phyloP scores from a whole-genome alignment of 768 basidiomycete species.

The Rhodotorula graminis region DNA sequence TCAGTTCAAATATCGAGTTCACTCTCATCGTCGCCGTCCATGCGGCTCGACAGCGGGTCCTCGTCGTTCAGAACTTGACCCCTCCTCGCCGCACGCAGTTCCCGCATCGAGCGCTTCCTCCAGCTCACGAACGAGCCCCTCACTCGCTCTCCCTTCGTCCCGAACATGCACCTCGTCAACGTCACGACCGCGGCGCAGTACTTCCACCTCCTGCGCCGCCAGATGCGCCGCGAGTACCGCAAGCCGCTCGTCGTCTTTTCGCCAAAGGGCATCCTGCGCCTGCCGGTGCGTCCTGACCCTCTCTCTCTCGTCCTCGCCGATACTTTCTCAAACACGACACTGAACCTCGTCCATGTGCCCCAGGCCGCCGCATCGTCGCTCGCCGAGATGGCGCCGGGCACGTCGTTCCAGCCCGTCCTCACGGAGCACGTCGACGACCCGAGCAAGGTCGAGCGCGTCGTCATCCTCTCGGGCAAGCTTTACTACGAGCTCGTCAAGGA shows the following conservation, averaged over 20 bases:
- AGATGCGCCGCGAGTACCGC: slow-evolving; percentile 75
- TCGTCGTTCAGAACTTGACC: not conserved
- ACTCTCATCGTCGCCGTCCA: too few species aligned
- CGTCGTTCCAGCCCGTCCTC: slow-evolving; percentile 54
- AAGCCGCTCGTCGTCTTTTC: slow-evolving; percentile 79
- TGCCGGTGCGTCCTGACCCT: slow-evolving; percentile 56
- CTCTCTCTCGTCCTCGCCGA: too few species aligned
- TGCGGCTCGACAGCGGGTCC: not conserved
- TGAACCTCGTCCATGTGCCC: too few species aligned
- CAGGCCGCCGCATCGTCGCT: slow-evolving; percentile 71
- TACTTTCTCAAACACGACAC: too few species aligned
- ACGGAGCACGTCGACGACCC: slow-evolving; percentile 60
- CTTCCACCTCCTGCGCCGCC: slow-evolving; percentile 85
- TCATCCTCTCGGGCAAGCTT: slow-evolving; percentile 73
- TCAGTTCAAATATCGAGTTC: too few species aligned
- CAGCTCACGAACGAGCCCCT: slow-evolving; percentile 79
- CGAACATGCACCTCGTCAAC: slow-evolving; percentile 75
- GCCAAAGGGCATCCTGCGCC: slow-evolving; percentile 75
- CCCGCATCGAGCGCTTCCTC: slow-evolving; percentile 81
- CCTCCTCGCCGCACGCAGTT: slow-evolving; percentile 46
- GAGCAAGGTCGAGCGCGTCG: slow-evolving; percentile 57
- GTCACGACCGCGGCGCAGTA: slow-evolving; percentile 87
- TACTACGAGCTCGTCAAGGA: slow-evolving; percentile 81
- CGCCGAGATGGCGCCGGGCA: slow-evolving; percentile 58
- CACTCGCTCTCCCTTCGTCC: slow-evolving; percentile 40